phyloP scores from a whole-genome alignment of 2,329 filamentous ascomycete genomes.

The Cladophialophora bantiana region DNA sequence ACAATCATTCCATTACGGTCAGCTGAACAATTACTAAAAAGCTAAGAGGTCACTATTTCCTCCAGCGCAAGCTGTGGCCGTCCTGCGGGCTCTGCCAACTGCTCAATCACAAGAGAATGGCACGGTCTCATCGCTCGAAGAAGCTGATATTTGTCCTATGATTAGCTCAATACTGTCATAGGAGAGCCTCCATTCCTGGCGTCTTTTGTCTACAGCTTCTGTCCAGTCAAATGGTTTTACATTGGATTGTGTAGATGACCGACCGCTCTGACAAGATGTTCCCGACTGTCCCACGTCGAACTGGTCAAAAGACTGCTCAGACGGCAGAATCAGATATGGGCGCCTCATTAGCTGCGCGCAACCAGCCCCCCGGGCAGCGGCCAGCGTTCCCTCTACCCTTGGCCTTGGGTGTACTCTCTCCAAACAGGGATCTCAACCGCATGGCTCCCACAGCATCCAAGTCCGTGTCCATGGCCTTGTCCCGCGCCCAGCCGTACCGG shows the following conservation, averaged over 20 bases:
- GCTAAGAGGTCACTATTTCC: not conserved
- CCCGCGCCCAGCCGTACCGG: constrained; percentile 19
- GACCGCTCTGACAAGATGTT: not conserved
- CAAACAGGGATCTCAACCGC: not conserved
- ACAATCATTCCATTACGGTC: not conserved
- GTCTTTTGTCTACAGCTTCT: not conserved
- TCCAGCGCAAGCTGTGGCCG: not conserved
- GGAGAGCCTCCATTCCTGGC: not conserved
- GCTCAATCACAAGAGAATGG: not conserved
- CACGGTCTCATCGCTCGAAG: not conserved
- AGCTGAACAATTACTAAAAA: not conserved
- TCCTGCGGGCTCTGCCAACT: not conserved
- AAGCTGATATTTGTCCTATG: not conserved
- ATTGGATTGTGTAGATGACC: not conserved
- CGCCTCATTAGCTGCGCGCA: not conserved
- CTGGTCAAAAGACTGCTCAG: not conserved
- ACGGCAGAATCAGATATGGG: not conserved
- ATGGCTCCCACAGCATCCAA: constrained; percentile 1
- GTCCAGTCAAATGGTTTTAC: not conserved
- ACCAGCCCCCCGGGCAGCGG: not conserved
- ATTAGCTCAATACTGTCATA: not conserved
- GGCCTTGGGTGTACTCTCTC: not conserved
- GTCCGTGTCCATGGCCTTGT: constrained; percentile 17
- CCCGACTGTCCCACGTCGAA: not conserved
- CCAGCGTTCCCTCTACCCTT: not conserved